Evolutionary conservation across 495 filamentous ascomycete genomes (phyloP), one percentile per base, ranked within the genome.

Genomic region (Daldinia caldariorum): DNA sequence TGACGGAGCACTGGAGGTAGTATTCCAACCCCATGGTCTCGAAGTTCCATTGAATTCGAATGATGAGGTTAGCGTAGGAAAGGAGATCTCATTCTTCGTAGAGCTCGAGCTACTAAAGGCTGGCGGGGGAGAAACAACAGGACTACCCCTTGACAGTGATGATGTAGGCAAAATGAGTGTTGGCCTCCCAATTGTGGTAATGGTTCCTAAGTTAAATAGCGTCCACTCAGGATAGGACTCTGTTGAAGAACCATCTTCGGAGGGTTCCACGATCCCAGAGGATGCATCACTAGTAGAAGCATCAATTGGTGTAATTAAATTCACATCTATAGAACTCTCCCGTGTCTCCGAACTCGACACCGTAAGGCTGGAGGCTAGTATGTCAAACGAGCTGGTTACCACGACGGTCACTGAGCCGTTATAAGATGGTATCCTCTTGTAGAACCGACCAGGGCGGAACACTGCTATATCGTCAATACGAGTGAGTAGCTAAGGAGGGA

Each of bases 161-260:
- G 71, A 39, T 14, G 66, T 59, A 47, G 71, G 66, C 34, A 73
- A 61, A 31, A 51, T 50, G 22, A 72, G 65, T n/a, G 71, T 70
- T 6, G 71, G 71, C 32, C 71, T 73, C 29, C 3, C 13, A 43
- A 70, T 58, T 13, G 71, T 70, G 12, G 71, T 73, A 16, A 73
- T 73, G 4, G 66, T 73, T 16, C 71, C 71, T 18, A 73, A 53
- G 59, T 73, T 67, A 32, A 62, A 41, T 13, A 57, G 1, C 16
- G 39, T 58, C 58, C 57, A 70, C 32, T 14, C 55, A 34, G 37
- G 18, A 12, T 66, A 58, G 31, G 53, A n/a, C 20, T 58, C 45
- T 16, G 58, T 50, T 58, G 51, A 51, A 61, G 12, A n/a, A 50
- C 38, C 20, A n/a, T 63, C 61, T 53, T 34, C 61, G 6, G 70